phyloP scores from a whole-genome alignment of 1,284 basidiomycete genomes.

The Cutaneotrichosporon dermatis region DNA sequence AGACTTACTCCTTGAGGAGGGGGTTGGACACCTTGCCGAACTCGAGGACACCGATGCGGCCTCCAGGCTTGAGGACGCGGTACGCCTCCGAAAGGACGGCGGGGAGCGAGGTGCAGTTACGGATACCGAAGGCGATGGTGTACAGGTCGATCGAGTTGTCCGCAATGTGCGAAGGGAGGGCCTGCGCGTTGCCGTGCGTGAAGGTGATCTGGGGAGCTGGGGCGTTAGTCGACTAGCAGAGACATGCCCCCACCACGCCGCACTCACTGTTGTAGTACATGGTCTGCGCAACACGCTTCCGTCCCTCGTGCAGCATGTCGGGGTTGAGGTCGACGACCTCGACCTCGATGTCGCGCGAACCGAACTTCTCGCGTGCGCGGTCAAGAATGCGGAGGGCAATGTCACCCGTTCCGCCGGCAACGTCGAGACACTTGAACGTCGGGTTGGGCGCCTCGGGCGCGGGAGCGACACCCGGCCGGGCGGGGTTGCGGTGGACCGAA shows the following conservation, averaged over 20 bases:
- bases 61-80: constrained; percentile 93
- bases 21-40: constrained; percentile 94
- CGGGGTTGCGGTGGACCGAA: constrained; percentile 37
- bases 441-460: constrained; percentile 46
- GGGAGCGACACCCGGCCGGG: constrained; percentile 33
- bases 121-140: constrained; percentile 97
- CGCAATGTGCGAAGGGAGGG: constrained; percentile 59
- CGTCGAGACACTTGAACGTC: constrained; percentile 71
- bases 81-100: constrained; percentile 85
- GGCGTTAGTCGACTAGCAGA: neutral
- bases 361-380: constrained; percentile 80
- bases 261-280: constrained; percentile 86
- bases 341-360: constrained; percentile 81
- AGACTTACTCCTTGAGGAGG: constrained; percentile 69
- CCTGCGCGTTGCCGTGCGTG: constrained; percentile 89
- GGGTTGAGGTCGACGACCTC: constrained; percentile 93
- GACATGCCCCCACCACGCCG: too few relatives aligned
- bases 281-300: constrained; percentile 84
- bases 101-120: constrained; percentile 93
- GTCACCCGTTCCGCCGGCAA: constrained; percentile 97
- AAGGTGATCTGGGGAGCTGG: constrained; percentile 90
- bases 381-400: constrained; percentile 93
- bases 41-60: constrained; percentile 91
- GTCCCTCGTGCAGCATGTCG: constrained; percentile 91
- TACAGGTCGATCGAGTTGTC: constrained; percentile 89